A percentile compares a stretch with the other conserved stretches of the same genome.
These are phyloP conservation scores for Podila horticola DNA, from an alignment of 192 early-diverging fungal genomes.

Conservation along the genomic window DNA sequence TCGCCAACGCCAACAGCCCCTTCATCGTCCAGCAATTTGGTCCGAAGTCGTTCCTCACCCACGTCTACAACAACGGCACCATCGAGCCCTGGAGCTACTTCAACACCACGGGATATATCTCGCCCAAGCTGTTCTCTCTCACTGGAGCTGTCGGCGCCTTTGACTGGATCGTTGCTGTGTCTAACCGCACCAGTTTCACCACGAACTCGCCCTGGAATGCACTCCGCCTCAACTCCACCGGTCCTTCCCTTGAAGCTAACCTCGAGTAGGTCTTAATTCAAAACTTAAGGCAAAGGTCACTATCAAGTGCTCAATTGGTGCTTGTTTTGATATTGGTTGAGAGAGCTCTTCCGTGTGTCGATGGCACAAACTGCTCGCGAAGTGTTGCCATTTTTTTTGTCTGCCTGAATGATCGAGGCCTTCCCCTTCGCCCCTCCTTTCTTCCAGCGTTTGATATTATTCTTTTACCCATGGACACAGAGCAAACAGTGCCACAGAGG, in stretches of 20 bases:
- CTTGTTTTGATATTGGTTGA: too few relatives aligned
- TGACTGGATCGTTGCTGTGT: constrained; percentile 21
- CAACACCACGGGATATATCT: constrained; percentile 5
- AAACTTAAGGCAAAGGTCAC: too few relatives aligned
- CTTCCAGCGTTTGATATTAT: neutral
- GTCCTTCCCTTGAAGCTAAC: neutral
- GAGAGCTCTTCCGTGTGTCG: neutral
- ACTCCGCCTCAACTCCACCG: constrained; percentile 32
- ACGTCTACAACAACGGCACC: constrained; percentile 26
- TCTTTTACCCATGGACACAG: neutral
- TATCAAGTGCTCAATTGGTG: too few relatives aligned
- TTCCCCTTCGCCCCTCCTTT: neutral
- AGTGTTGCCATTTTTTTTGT: too few relatives aligned
- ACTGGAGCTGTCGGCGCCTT: constrained; percentile 20
- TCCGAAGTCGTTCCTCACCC: constrained; percentile 11
- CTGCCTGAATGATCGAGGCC: neutral
- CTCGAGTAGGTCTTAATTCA: constrained; percentile 23
- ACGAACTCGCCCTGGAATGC: constrained; percentile 22
- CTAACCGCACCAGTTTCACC: neutral
- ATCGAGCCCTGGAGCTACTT: constrained; percentile 4
- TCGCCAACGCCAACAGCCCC: constrained; percentile 17
- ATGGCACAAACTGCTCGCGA: neutral
- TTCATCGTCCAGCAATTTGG: constrained; percentile 24
- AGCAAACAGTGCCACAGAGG: too few relatives aligned
- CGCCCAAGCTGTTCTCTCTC: constrained; percentile 13